Base-by-base conservation (phyloP, 208 protist genomes). In the Leishmania tarentolae region DNA sequence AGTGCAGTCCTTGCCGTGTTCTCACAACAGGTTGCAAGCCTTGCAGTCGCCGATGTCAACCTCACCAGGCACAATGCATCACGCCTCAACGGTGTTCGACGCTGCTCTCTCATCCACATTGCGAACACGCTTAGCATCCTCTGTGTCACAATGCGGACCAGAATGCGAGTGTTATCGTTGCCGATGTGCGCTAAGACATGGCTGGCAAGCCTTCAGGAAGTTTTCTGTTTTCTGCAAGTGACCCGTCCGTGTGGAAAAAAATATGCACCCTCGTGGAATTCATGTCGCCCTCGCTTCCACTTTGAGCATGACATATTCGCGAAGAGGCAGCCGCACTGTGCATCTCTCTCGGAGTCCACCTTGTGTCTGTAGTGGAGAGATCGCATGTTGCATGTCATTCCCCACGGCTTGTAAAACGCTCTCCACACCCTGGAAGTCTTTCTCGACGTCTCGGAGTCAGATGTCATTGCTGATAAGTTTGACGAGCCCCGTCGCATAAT, bases 111-210 rank as follows among this genome's bases (percentile, higher is more conserved):
- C 76, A 71, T 96, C 90, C 42, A 96, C 74, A 24, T 81, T 50
- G 31, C 86, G 74, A 11, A 70, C 61, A 50, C 86, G 35, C 79
- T 97, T 87, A 37, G 86, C 73, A 68, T 87, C 78, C 75, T 95
- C 87, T 19, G 86, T 82, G 31, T 85, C 61, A 28, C 78, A 52
- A 69, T 91, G 90, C 8, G 93, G 82, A 96, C 85, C 46, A 95
- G 82, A 17, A 80, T 65, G 79, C 97, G 96, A 69, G 97, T 97
- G 68, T 97, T 97, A 15, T 93, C 93, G 80, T 97, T 93, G 42
- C 87, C 89, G 40, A 94, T 93, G 76, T 97, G 95, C 28, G 86
- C 91, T 57, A n/a, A 87, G 76, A 47, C 82, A 82, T 0, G 86
- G 8, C 11, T 81, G 56, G 9, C 81, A 75, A 3, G 46, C n/a